Base-by-base conservation (phyloP, 345 rosid species). In the Trapa incisa region DNA sequence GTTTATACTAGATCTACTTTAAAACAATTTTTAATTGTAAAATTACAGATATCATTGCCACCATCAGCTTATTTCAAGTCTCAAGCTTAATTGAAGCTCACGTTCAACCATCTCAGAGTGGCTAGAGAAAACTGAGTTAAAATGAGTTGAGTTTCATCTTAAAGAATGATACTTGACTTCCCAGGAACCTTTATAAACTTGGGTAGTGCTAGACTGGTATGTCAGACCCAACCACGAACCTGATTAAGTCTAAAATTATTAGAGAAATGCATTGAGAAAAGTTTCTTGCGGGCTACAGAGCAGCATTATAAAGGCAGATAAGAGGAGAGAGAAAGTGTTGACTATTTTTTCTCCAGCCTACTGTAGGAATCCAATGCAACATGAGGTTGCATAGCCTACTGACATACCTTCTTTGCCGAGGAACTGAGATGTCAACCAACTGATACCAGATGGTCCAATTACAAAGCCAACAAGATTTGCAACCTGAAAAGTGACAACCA, bases 401-500 rank as follows among this genome's bases (percentile, higher is more conserved):
- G 48, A 3, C 67, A 45, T 81, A 88, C 98, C 98, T 81, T 90
- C 87, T 74, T 73, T 75, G 3, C 71, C 72, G 50, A 83, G 81
- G 82, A 93, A 90, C 67, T 73, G 82, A 67, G 90, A 80, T 41
- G 82, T 74, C 76, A 87, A 71, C 97, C 88, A 88, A 79, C 85
- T 84, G 72, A 83, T 48, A 43, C 92, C 91, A 0, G 96, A 85
- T 47, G 96, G 96, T 60, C 97, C 96, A 60, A 93, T 76, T 64
- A 93, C 96, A 80, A 87, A 93, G 71, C 97, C 98, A 66, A 82
- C 92, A 66, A 93, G 97, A 77, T 90, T 93, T 58, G 96, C 98
- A 6, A 87, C 85, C 97, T 90, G 82, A 80, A 75, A 17, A 60
- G 35, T 32, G 2, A 29, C 11, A 16, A 33, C 33, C 37, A 32